Conservation (phyloP, 257 asterid genomes). For the Solanum etuberosum region DNA sequence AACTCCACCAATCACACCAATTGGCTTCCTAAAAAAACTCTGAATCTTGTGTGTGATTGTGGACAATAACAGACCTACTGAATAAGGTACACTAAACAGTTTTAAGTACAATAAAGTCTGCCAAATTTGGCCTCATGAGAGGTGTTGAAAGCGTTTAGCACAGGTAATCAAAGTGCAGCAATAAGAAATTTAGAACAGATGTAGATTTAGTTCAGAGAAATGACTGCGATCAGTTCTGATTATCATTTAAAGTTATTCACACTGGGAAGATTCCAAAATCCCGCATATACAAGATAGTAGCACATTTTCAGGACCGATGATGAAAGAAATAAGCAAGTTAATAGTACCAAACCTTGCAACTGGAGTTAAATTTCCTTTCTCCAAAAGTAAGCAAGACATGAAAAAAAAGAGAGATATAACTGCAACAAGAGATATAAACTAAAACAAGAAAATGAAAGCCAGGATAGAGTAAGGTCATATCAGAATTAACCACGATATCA, state of each 20-base stretch:
- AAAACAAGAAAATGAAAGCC: not conserved
- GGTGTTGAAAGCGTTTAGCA: not conserved
- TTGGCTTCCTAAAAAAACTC: not conserved
- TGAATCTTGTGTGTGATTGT: not conserved
- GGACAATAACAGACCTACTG: not conserved
- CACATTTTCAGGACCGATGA: not conserved
- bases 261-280: not conserved
- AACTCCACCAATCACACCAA: not conserved
- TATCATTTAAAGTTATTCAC: not conserved
- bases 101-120: not conserved
- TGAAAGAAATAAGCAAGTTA: not conserved
- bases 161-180: not conserved
- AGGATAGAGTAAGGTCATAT: not conserved
- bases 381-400: not conserved
- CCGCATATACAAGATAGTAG: not conserved
- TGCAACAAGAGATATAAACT: not conserved
- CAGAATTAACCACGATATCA: not conserved
- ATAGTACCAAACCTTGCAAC: not conserved
- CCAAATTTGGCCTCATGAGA: not conserved
- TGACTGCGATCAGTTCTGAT: not conserved
- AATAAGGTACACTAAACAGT: not conserved
- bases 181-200: not conserved
- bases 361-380: not conserved
- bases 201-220: not conserved
- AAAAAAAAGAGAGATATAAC: not conserved